Evolutionary conservation across 2,329 filamentous ascomycete genomes (phyloP).

Genomic region (Tolypocladium paradoxum): DNA sequence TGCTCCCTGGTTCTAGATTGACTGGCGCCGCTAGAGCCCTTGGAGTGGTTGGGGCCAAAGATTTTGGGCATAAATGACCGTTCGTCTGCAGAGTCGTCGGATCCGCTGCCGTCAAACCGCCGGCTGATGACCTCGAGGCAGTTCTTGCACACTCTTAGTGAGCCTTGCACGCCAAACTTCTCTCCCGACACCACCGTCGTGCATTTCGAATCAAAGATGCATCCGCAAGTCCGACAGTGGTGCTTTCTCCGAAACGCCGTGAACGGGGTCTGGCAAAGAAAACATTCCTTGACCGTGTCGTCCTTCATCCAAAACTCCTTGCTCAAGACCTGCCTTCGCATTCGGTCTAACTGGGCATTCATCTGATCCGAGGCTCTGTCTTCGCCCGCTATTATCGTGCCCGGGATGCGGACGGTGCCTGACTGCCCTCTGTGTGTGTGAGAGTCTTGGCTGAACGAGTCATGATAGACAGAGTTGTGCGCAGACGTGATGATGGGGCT

Average conservation of each 20-base stretch:
- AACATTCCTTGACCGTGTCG: slow-evolving; percentile 95
- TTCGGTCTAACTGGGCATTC: slow-evolving; percentile 53
- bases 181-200: slow-evolving; percentile 83
- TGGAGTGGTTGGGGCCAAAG: slow-evolving; percentile 43
- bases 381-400: slow-evolving; percentile 40
- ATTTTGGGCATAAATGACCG: slow-evolving; percentile 57
- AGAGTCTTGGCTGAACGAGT: slow-evolving; percentile 40
- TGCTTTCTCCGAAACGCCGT: slow-evolving; percentile 93
- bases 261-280: slow-evolving; percentile 81
- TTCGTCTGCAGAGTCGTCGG: slow-evolving; percentile 78
- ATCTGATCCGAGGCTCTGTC: slow-evolving; percentile 49
- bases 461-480: slow-evolving; percentile 46
- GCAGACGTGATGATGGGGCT: slow-evolving; percentile 48
- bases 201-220: slow-evolving; percentile 96
- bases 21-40: slow-evolving; percentile 21
- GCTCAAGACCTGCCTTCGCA: slow-evolving; percentile 79
- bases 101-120: slow-evolving; percentile 75
- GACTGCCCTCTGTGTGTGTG: slow-evolving; percentile 33
- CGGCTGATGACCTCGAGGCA: slow-evolving; percentile 87
- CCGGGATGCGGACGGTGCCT: slow-evolving; percentile 40
- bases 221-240: slow-evolving; percentile 92
- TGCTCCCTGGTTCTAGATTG: slow-evolving; percentile 26
- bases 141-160: slow-evolving; percentile 81
- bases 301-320: slow-evolving; percentile 99
- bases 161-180: slow-evolving; percentile 76